Percentiles rank a stretch among this genome's conserved stretches.
These are phyloP conservation scores for Fusarium verrucosum DNA, from an alignment of 2,329 filamentous ascomycete genomes.

Conservation along the genomic window DNA sequence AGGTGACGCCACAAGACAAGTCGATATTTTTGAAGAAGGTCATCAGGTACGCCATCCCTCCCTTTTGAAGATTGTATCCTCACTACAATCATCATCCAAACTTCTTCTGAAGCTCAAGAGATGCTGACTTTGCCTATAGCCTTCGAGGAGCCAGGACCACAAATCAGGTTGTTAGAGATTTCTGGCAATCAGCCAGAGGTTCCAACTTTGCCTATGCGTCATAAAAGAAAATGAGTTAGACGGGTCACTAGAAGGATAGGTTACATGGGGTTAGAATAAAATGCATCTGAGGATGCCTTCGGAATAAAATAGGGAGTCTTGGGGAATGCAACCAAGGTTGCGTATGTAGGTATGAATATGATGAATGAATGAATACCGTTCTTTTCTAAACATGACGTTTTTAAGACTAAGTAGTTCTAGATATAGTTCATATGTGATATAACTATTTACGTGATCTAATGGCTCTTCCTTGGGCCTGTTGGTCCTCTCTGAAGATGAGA, in stretches of 20 bases:
- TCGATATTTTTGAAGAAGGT: slow-evolving; percentile 72
- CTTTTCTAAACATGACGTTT: background rate
- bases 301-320: background rate
- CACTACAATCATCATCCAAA: background rate
- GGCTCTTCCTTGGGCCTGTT: too few relatives aligned
- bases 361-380: background rate
- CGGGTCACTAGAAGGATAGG: background rate
- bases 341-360: background rate
- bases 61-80: background rate
- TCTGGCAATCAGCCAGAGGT: slow-evolving; percentile 75
- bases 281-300: background rate
- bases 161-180: slow-evolving; percentile 74
- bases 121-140: slow-evolving; percentile 48
- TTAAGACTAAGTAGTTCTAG: too few relatives aligned
- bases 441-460: too few relatives aligned
- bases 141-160: slow-evolving; percentile 71
- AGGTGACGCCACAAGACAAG: slow-evolving; percentile 68
- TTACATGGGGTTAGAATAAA: background rate
- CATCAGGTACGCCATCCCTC: slow-evolving; percentile 57
- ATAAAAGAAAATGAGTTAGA: slow-evolving; percentile 42
- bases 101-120: background rate
- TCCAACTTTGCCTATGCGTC: slow-evolving; percentile 70
- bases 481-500: too few relatives aligned
- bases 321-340: background rate
- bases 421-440: too few relatives aligned